Evolutionary conservation across 1,284 basidiomycete species (phyloP).

Genomic region (Ganoderma meredithae): DNA sequence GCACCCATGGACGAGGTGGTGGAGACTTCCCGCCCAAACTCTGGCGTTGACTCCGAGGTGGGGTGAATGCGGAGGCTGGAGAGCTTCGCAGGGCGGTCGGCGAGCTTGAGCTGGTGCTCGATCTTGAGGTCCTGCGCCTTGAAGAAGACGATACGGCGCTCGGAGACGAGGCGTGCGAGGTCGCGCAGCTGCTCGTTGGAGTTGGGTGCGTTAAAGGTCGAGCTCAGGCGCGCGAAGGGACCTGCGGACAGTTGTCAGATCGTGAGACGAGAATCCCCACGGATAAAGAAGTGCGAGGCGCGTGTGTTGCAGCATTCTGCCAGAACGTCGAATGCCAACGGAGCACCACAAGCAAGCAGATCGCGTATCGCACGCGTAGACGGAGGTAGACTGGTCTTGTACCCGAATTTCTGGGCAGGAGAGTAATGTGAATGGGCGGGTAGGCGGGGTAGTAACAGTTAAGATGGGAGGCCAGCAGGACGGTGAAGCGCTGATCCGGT

Average conservation of each 20-base stretch:
- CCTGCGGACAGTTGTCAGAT: too few relatives aligned
- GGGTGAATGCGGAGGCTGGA: too few relatives aligned
- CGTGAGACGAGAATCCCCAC: background rate
- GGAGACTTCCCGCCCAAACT: slow-evolving; percentile 56
- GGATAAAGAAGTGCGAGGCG: background rate
- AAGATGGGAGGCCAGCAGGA: background rate
- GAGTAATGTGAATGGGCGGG: background rate
- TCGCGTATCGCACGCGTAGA: too few relatives aligned
- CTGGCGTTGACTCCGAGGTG: slow-evolving; percentile 58
- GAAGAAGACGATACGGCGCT: slow-evolving; percentile 81
- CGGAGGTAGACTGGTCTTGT: too few relatives aligned
- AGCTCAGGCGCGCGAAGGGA: too few relatives aligned
- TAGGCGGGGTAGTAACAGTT: background rate
- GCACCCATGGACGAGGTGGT: slow-evolving; percentile 50
- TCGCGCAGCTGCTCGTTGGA: slow-evolving; percentile 53
- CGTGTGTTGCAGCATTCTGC: too few relatives aligned
- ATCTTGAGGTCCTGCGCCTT: slow-evolving; percentile 57
- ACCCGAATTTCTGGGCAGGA: too few relatives aligned
- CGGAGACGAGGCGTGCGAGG: slow-evolving; percentile 64
- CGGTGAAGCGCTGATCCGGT: background rate
- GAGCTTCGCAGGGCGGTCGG: slow-evolving; percentile 57
- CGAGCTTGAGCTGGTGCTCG: slow-evolving; percentile 54
- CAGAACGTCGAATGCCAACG: too few relatives aligned
- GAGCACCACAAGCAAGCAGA: too few relatives aligned
- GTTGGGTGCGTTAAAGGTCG: slow-evolving; percentile 47